Base-by-base conservation (phyloP, 2,329 filamentous ascomycete species). In the Aspergillus brunneoviolaceus region DNA sequence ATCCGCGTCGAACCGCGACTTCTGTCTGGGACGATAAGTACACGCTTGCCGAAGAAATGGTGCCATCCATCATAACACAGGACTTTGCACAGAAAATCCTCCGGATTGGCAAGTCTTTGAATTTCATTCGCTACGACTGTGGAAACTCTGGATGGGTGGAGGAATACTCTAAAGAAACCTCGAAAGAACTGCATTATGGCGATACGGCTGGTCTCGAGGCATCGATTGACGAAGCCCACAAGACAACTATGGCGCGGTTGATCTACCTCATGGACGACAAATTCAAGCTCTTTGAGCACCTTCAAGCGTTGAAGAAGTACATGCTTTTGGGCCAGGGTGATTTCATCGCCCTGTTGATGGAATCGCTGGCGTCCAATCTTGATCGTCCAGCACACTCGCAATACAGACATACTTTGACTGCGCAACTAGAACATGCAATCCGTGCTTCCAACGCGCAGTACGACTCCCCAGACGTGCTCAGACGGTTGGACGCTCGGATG, bases 1-100 rank as follows among this genome's bases (percentile, higher is more conserved):
- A 82, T 66, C 79, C 79, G 29, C 73, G 80, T 39, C 76, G 79
- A 55, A 77, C 79, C 50, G 90, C 91, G 16, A 93, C 89, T 42
- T 97, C 93, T 66, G 93, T 98, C 2, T 99, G 95, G 95, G 93
- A 98, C 75, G 92, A 96, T 76, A 98, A 98, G 74, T 99, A 96
- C 77, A 90, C 91, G 70, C 83, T 97, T 45, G 88, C 91, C 67
- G 84, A 90, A 60, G 84, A 85, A 51, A 95, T 97, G 90, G 88
- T 97, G 25, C 95, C 95, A 0, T 93, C 89, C 48, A 98, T 98
- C 70, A 92, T 97, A 67, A 96, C 92, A 0, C 84, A 89, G 49
- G 93, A 96, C 62, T 97, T 99, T 77, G 92, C 95, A 0, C 91
- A 95, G 67, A 97, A 97, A 72, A 91, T 99, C 5, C 98, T 98